Base-by-base conservation (phyloP, 257 asterid genomes). In the Scutellaria barbata region DNA sequence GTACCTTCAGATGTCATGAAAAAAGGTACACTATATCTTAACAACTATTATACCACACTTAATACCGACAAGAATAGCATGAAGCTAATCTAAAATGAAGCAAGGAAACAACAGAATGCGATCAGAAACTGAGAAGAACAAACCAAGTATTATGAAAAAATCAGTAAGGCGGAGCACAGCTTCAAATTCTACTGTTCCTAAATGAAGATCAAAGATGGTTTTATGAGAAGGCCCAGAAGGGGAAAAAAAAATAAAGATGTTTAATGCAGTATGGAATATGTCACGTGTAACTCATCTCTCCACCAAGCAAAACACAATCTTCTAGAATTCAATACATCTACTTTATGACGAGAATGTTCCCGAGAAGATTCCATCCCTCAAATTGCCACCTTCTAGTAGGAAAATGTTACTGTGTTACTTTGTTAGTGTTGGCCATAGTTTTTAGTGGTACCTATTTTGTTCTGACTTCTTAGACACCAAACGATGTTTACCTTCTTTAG, bases 1-100 rank as follows among this genome's bases (percentile, higher is more conserved):
- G 81, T 92, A 95, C 99, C 99, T 95, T 82, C 65, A 80, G 71
- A 67, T 39, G 78, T 74, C 68, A 80, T 40, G 66, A 45, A 73
- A 76, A 75, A 76, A 77, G 62, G 48, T 40, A 76, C 18, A 79
- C 20, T 7, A 69, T n/a, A n/a, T n/a, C n/a, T n/a, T n/a, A n/a
- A n/a, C 74, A 57, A 79, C 52, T 64, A 74, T 20, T 55, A 30
- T 65, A 72, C 10, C 42, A 20, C 61, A 37, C 16, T 22, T 25
- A 8, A 37, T 25, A 59, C 33, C 14, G 51, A 52, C 52, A 79
- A 57, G 22, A 73, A 48, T 11, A 60, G 53, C 54, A 63, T 54
- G 69, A 46, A 69, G 72, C 65, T 53, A 54, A 61, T 52, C 69
- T 40, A 57, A 67, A 66, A 39, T 10, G 45, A 56, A 41, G 53